phyloP scores from a whole-genome alignment of 805 yeast species.

The Pichia deserticola region DNA sequence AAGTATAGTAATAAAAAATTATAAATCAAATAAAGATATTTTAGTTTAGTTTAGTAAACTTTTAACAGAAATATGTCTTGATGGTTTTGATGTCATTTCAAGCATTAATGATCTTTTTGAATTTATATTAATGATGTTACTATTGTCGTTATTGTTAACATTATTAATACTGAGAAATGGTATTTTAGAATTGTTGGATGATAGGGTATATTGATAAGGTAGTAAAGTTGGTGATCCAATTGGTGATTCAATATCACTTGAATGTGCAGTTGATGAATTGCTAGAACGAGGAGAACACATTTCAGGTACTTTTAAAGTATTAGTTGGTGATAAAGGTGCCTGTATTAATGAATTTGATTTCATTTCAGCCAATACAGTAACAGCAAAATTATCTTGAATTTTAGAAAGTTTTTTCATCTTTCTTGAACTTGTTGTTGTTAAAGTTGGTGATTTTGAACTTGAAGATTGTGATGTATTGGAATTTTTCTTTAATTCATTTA shows the following conservation, averaged over 20 bases:
- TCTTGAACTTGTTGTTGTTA: slow-evolving; percentile 1
- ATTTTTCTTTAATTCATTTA: slow-evolving; percentile 13
- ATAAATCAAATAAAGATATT: background rate
- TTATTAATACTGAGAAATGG: slow-evolving; percentile 5
- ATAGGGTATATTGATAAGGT: slow-evolving; percentile 10
- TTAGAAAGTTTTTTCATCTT: slow-evolving; percentile 1
- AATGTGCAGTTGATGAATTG: slow-evolving; percentile 4
- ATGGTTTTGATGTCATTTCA: slow-evolving; percentile 5
- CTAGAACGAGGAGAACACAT: slow-evolving; percentile 10
- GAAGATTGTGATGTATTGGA: slow-evolving; percentile 2
- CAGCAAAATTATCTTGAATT: slow-evolving; percentile 4
- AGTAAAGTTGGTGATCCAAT: slow-evolving; percentile 21
- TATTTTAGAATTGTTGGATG: background rate
- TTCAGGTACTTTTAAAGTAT: slow-evolving; percentile 1
- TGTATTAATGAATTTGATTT: background rate
- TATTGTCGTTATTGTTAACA: no score
- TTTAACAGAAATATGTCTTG: slow-evolving; percentile 18
- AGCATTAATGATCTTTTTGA: background rate
- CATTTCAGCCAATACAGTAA: slow-evolving; percentile 6
- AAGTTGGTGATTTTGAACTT: no score
- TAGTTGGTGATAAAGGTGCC: slow-evolving; percentile 1
- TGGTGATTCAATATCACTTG: slow-evolving; percentile 19
- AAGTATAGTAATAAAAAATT: background rate
- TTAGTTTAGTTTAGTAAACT: slow-evolving; percentile 19
- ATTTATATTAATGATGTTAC: background rate